Percentiles rank a stretch among this genome's conserved stretches.
These are phyloP conservation scores for Eucalyptus curtisii DNA, from an alignment of 345 rosid species.

Conservation along the genomic window DNA sequence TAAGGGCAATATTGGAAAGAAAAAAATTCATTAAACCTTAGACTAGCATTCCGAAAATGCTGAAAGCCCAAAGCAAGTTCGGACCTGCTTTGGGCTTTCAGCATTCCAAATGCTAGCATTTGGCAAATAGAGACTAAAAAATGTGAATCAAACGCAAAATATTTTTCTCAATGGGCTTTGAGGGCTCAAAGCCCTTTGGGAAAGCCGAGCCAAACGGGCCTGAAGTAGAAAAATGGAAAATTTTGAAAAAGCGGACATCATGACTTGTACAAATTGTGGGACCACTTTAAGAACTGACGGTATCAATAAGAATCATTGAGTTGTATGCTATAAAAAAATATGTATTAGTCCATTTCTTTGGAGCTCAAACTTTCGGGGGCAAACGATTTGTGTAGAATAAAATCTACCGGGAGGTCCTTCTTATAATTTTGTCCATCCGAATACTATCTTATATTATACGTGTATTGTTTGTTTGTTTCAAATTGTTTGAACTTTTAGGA, in stretches of 20 bases:
- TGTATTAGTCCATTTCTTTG: not conserved
- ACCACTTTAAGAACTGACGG: not conserved
- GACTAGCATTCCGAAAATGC: not conserved
- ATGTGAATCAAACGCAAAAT: too few species aligned
- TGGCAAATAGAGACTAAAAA: too few species aligned
- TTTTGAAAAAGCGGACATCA: too few species aligned
- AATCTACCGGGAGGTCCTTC: not conserved
- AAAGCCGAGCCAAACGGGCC: too few species aligned
- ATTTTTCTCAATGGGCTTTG: too few species aligned
- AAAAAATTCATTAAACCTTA: too few species aligned
- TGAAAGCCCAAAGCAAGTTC: too few species aligned
- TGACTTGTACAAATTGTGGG: not conserved
- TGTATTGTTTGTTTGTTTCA: not conserved
- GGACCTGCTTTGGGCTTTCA: too few species aligned
- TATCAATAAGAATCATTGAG: not conserved
- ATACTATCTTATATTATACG: not conserved
- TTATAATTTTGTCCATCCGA: not conserved
- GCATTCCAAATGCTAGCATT: too few species aligned
- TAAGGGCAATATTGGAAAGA: too few species aligned
- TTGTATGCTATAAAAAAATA: not conserved
- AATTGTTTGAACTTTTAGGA: not conserved
- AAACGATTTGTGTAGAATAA: not conserved
- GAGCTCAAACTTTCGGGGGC: not conserved
- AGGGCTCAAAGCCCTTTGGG: too few species aligned
- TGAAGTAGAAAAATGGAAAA: not conserved